phyloP scores from a whole-genome alignment of 148 eudicot species.

The Bassia scoparia region DNA sequence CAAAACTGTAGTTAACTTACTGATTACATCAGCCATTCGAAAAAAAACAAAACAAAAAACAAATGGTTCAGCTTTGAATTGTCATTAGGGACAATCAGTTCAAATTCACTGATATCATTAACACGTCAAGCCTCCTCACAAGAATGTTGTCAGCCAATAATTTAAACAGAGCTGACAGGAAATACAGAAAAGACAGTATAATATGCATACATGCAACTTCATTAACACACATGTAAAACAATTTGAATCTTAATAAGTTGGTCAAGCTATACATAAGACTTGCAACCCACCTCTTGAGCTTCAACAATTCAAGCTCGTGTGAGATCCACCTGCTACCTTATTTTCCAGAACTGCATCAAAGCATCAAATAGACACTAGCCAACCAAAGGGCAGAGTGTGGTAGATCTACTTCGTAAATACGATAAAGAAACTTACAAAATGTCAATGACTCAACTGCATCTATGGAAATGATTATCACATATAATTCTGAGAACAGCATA shows the following conservation, averaged over 20 bases:
- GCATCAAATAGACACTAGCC: conserved; percentile 90
- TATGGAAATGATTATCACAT: background rate
- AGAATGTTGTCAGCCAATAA: background rate
- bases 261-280: no score
- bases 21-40: background rate
- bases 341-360: conserved; percentile 98
- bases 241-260: background rate
- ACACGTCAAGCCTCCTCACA: background rate
- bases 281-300: conserved; percentile 89
- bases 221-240: no score
- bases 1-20: background rate
- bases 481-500: no score
- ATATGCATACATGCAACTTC: background rate
- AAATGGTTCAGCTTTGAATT: background rate
- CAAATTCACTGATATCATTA: background rate
- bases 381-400: conserved; percentile 95
- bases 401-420: conserved; percentile 69
- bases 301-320: conserved; percentile 88
- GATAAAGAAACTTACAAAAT: conserved; percentile 12
- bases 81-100: background rate
- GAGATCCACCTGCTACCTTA: conserved; percentile 89
- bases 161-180: background rate
- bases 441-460: background rate
- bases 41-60: background rate
- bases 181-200: background rate